Base-by-base conservation (phyloP, 768 basidiomycete species). In the Pleurotus platypus region DNA sequence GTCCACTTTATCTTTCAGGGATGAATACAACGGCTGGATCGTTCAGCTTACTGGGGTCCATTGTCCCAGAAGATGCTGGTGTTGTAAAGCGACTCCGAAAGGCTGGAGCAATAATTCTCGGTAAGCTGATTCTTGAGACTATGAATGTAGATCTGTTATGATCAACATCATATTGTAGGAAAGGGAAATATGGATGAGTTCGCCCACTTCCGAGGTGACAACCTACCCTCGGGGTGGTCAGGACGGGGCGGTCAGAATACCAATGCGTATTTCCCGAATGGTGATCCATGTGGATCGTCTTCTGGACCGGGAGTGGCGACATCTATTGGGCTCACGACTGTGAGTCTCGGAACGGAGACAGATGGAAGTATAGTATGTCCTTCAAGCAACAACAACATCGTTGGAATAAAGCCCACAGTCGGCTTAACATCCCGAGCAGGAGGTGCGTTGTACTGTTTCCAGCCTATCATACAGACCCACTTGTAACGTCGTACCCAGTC, bases 341-440 rank as follows among this genome's bases (percentile, higher is more conserved):
- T 79, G 1, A 68, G 76, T 0, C 68, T 83, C 1, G 80, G 77
- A 8, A 73, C 79, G 2, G 81, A 83, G 56, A 82, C 81, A 0
- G 76, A 79, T 57, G 81, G 84, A 5, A 82, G 81, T 54, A 82
- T 84, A 24, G 78, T 73, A 3, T 83, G 76, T 58, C 85, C 82
- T 20, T 67, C 78, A 0, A 74, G 72, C 60, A 66, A 74, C 16
- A 84, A 84, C 53, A 84, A 84, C 59, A 42, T 84, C 4, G 84
- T 74, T 3, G 84, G 83, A 0, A 81, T 86, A 47, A 84, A 84
- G 61, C 81, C 85, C 0, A 85, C 81, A 2, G 75, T 85, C 7
- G 84, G 84, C 0, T 66, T 84, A 35, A 83, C 82, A 2, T 85
- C 83, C 4, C 73, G 82, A 12, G 79, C 82, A 13, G 84, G 83